Base-by-base conservation (phyloP, 768 basidiomycete species). In the Trametes sanguinea region DNA sequence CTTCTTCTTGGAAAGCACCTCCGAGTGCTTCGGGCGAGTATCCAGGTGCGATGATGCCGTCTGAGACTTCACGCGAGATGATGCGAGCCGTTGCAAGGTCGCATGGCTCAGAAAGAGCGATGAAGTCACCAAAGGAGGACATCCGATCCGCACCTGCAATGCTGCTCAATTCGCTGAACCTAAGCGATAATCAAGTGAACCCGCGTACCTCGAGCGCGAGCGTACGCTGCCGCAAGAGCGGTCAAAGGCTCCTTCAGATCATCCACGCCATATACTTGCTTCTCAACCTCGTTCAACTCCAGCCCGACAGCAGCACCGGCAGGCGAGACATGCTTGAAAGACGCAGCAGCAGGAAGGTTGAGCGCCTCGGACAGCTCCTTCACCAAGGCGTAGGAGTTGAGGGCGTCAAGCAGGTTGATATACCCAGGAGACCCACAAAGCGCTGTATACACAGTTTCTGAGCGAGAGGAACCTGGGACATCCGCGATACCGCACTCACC, bases 51-150 rank as follows among this genome's bases (percentile, higher is more conserved):
- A 99, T 94, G 67, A 99, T 91, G 35, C 97, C 97, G 73, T 99
- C 97, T 0, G 97, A 98, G 9, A 99, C 97, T 73, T 99, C 97
- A 16, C 97, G 85, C n/a, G 94, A 95, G 72, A 99, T 97, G 73
- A 99, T 95, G 65, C 87, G 88, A 45, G 97, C 97, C 8, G 97
- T 98, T 1, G 93, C 89, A 40, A 95, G 79, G 72, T 99, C 97
- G 77, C 95, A 97, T 17, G 88, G 85, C 30, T 90, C 88, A 16
- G 95, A 97, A 10, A 99, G 82, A 0, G 95, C 97, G 68, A 99
- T 95, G 74, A 98, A 99, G 77, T 99, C 97, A 4, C 97, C 97
- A 73, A 98, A 99, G 2, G 96, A 98, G 1, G 96, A 98, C 97
- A 99, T 99, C 56, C 97, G 88, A 74, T 99, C 97, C 27, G 97